Conservation (phyloP, 768 basidiomycete species). For the Hebeloma cylindrosporum region DNA sequence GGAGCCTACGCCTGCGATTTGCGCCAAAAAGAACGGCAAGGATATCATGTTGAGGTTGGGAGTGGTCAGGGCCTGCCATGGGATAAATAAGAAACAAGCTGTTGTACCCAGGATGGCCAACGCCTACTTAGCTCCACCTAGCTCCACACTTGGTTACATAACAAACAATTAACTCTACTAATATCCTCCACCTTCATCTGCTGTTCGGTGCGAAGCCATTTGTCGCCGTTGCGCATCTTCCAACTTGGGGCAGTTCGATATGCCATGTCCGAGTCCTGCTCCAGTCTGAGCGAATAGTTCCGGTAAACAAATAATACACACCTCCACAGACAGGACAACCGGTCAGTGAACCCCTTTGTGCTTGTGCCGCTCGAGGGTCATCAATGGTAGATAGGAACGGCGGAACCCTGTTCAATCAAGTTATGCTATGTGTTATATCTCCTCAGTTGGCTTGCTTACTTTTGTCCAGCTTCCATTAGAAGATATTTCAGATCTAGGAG, state of each 20-base stretch:
- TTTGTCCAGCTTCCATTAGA: conserved; percentile 95
- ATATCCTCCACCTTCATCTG: conserved; percentile 58
- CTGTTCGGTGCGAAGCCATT: conserved; percentile 81
- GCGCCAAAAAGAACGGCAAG: neutral
- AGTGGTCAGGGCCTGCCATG: neutral
- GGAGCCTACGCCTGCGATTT: too few relatives aligned
- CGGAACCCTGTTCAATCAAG: conserved; percentile 69
- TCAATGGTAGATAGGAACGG: conserved; percentile 89
- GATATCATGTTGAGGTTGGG: neutral
- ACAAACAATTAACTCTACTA: conserved; percentile 6
- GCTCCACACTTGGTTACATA: too few relatives aligned
- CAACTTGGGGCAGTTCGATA: conserved; percentile 94
- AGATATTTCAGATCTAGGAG: conserved; percentile 95
- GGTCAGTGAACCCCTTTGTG: conserved; percentile 72
- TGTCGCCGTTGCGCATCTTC: conserved; percentile 90
- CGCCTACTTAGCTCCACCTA: too few relatives aligned
- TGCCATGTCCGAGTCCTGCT: conserved; percentile 86
- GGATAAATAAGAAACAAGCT: too few relatives aligned
- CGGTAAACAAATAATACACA: conserved; percentile 28
- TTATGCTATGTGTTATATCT: conserved; percentile 4
- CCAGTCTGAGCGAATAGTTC: conserved; percentile 2
- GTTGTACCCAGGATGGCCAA: too few relatives aligned
- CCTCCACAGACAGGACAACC: conserved; percentile 98
- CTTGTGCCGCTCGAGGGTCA: conserved; percentile 82
- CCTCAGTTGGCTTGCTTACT: conserved; percentile 47